Percentiles rank a stretch among this genome's conserved stretches.
phyloP scores from a whole-genome alignment of 257 asterid genomes.

The Fraxinus pennsylvanica region DNA sequence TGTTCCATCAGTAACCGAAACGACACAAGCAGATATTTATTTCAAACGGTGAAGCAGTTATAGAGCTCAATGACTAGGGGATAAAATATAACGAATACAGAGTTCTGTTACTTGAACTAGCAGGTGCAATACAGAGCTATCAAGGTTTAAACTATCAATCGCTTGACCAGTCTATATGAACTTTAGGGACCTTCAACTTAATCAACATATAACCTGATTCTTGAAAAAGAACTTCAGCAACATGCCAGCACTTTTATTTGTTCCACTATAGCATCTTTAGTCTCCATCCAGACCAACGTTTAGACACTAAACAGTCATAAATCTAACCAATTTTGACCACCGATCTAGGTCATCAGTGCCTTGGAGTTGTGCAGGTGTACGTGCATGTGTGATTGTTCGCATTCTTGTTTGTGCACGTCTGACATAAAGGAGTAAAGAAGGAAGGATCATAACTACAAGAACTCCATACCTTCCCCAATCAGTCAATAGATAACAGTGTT shows the following conservation, averaged over 20 bases:
- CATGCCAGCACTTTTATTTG: neutral
- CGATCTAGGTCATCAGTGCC: neutral
- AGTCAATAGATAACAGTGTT: neutral
- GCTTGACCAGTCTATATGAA: neutral
- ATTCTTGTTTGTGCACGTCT: neutral
- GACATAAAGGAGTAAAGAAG: neutral
- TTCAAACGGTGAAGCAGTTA: neutral
- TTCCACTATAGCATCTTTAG: neutral
- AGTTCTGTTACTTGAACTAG: neutral
- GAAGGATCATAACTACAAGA: neutral
- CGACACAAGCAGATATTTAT: neutral
- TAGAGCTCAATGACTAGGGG: neutral
- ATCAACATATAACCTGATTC: neutral
- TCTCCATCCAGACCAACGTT: neutral
- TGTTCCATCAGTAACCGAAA: neutral
- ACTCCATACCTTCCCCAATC: neutral
- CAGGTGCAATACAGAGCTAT: neutral
- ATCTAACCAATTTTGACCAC: neutral
- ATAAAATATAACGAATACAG: neutral
- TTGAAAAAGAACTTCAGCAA: neutral
- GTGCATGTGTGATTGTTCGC: neutral
- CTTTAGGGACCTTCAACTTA: neutral
- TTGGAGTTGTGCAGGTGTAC: neutral
- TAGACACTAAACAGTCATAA: neutral
- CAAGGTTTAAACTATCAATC: neutral